phyloP scores from a whole-genome alignment of 768 basidiomycete genomes.

The Phaffia tasmanica region DNA sequence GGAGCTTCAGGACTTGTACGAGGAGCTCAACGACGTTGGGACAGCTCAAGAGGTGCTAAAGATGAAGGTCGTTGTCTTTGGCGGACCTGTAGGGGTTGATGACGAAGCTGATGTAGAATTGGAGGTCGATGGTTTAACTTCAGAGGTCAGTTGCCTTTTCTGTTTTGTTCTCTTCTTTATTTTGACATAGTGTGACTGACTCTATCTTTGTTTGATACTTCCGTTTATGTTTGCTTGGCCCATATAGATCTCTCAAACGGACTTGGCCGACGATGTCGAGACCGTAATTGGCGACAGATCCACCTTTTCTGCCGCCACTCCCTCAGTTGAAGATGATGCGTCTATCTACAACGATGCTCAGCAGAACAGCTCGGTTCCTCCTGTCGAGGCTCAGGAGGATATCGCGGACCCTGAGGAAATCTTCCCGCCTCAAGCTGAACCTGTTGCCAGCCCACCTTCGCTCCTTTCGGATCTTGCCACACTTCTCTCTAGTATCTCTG shows the following conservation, averaged over 20 bases:
- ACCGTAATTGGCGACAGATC: too few relatives aligned
- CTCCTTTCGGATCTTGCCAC: conserved; percentile 16
- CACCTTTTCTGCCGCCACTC: background rate
- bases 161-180: too few relatives aligned
- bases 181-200: too few relatives aligned
- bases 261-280: too few relatives aligned
- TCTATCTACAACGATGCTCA: background rate
- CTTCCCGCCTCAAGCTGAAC: conserved; percentile 5
- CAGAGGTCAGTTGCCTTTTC: too few relatives aligned
- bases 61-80: conserved; percentile 9
- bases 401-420: conserved; percentile 16
- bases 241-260: too few relatives aligned
- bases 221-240: too few relatives aligned
- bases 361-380: background rate
- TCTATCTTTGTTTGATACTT: too few relatives aligned
- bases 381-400: background rate
- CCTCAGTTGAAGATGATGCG: background rate
- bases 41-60: conserved; percentile 15
- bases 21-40: conserved; percentile 7
- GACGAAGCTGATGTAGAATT: background rate
- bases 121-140: background rate
- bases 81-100: background rate
- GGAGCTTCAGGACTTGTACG: conserved; percentile 15
- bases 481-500: conserved; percentile 5
- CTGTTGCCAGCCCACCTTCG: conserved; percentile 5